phyloP scores from a whole-genome alignment of 148 eudicot species.

The Heliosperma pusillum region DNA sequence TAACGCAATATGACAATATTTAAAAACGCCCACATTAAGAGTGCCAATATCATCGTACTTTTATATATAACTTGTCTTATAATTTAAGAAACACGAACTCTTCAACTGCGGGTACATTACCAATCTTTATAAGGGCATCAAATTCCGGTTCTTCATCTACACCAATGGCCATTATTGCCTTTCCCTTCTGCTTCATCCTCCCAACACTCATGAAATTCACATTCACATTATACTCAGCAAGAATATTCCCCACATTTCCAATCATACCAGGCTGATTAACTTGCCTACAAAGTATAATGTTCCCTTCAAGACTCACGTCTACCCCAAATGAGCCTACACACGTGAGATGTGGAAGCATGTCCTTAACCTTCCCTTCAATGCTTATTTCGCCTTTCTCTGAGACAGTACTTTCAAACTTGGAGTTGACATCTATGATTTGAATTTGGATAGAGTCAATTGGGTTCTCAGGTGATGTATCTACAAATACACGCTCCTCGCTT shows the following conservation, averaged over 20 bases:
- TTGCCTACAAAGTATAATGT: constrained; percentile 70
- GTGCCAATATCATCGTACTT: too few species aligned
- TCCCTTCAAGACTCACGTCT: constrained; percentile 85
- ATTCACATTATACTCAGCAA: constrained; percentile 66
- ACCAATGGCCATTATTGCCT: constrained; percentile 95
- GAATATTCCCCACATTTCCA: constrained; percentile 71
- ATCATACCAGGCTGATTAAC: constrained; percentile 95
- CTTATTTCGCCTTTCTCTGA: constrained; percentile 53
- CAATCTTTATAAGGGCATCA: constrained; percentile 61
- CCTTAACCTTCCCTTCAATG: constrained; percentile 76
- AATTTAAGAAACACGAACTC: constrained; percentile 86
- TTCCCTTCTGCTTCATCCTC: constrained; percentile 47
- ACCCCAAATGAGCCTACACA: constrained; percentile 71
- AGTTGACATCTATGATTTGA: constrained; percentile 51
- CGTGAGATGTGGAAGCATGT: constrained; percentile 67
- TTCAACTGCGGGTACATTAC: constrained; percentile 67
- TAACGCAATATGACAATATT: too few species aligned
- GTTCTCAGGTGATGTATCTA: constrained; percentile 45
- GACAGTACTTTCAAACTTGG: constrained; percentile 61
- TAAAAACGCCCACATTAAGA: too few species aligned
- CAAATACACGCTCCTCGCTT: constrained; percentile 58
- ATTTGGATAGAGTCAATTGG: constrained; percentile 75
- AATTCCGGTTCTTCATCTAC: constrained; percentile 74
- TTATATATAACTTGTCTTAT: constrained; percentile 20
- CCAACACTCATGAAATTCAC: constrained; percentile 92